Base-by-base conservation (phyloP, 2,329 filamentous ascomycete genomes). In the Xylariaceae sp. region DNA sequence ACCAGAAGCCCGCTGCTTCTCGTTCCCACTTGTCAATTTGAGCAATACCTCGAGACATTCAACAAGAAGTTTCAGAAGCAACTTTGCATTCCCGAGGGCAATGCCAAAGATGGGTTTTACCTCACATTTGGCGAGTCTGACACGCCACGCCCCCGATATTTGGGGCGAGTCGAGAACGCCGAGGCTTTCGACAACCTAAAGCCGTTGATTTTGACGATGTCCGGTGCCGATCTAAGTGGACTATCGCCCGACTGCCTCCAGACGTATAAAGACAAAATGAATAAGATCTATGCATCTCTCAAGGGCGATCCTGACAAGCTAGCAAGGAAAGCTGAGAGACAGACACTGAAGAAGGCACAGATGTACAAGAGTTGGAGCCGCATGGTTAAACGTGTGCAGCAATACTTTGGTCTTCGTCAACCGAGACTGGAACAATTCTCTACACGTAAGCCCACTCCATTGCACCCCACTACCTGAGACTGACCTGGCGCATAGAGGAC, bases 331-430 rank as follows among this genome's bases (percentile, higher is more conserved):
- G 43, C 41, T 2, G 61, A 77, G 61, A 77, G 71, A 56, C 70
- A 72, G 35, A 70, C 69, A 41, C 69, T 74, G 36, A 74, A 76
- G 35, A 74, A 75, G 1, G 51, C 77, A 3, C 58, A 71, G 18
- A 75, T 72, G 38, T 78, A 83, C 52, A 73, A 76, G 54, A 62
- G 69, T 3, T 80, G 78, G 70, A 72, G 73, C 1, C 71, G 75
- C 33, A 76, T 81, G 60, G 71, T 88, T 54, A 81, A 82, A 57
- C 77, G 85, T 41, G 73, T 80, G 7, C 86, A 91, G 63, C 73
- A 80, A 45, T 89, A 88, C 59, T 76, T 95, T 1, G 89, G 88
- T 4, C 71, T 95, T 22, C 77, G 79, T 15, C 14, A 42, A 27
- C n/a, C 39, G 17, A 33, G 6, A 27, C 56, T 49, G 46, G 40